Evolutionary conservation across 2,329 filamentous ascomycete species (phyloP).

Genomic region (Metarhizium anisopliae): DNA sequence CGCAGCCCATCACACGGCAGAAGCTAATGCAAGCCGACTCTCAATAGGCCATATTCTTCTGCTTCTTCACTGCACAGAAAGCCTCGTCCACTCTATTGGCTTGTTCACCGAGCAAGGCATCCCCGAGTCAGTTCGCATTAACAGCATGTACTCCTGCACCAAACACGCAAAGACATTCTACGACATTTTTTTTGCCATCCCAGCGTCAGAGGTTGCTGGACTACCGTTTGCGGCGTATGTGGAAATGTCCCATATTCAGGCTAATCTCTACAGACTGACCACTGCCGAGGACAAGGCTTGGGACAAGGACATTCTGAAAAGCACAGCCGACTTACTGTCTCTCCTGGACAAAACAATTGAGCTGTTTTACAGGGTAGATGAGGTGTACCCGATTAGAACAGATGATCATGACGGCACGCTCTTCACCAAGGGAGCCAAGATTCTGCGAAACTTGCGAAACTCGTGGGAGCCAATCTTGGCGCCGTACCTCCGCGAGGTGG

Average conservation of each 20-base stretch:
- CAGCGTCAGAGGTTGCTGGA: constrained; percentile 18
- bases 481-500: constrained; percentile 13
- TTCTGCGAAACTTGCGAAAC: constrained; percentile 23
- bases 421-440: constrained; percentile 24
- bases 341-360: constrained; percentile 26
- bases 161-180: constrained; percentile 26
- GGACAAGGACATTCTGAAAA: constrained; percentile 28
- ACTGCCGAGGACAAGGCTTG: constrained; percentile 30
- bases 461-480: constrained; percentile 27
- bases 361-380: constrained; percentile 18
- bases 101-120: constrained; percentile 21
- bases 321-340: constrained; percentile 24
- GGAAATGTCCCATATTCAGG: constrained; percentile 25
- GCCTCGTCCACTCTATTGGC: constrained; percentile 23
- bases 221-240: constrained; percentile 25
- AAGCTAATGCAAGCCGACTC: background rate
- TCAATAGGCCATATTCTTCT: constrained; percentile 19
- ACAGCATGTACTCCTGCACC: constrained; percentile 27
- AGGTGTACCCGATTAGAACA: constrained; percentile 18
- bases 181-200: constrained; percentile 25
- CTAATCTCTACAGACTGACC: constrained; percentile 29
- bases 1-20: background rate
- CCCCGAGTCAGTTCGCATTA: constrained; percentile 22
- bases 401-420: constrained; percentile 20
- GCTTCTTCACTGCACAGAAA: constrained; percentile 21